phyloP scores from a whole-genome alignment of 176 grass and related monocot genomes.

The Lolium rigidum region DNA sequence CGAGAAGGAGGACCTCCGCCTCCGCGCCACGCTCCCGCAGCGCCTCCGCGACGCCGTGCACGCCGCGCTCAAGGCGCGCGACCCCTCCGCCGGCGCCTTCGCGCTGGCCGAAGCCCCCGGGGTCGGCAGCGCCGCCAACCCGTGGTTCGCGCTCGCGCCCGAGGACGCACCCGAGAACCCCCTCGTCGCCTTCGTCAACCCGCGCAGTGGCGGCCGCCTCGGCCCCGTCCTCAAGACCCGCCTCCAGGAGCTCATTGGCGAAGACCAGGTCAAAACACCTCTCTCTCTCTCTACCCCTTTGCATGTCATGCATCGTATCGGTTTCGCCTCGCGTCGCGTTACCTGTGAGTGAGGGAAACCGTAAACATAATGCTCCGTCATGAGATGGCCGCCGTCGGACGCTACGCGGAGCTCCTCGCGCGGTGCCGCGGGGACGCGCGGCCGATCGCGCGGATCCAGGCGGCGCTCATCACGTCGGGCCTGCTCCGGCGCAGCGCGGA shows the following conservation, averaged over 20 bases:
- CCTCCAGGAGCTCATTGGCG: conserved; percentile 82
- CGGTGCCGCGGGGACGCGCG: conserved; percentile 34
- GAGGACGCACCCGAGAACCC: conserved; percentile 76
- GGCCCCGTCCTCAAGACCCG: conserved; percentile 84
- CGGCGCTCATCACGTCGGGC: conserved; percentile 41
- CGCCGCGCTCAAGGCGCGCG: conserved; percentile 55
- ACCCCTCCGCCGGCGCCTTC: conserved; percentile 42
- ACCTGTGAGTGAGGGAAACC: background rate
- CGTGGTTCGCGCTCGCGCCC: conserved; percentile 36
- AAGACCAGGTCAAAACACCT: conserved; percentile 62
- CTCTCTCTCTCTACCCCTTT: background rate
- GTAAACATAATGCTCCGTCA: background rate
- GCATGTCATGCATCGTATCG: background rate
- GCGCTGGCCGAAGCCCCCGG: background rate
- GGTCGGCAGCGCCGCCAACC: background rate
- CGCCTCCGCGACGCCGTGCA: conserved; percentile 63
- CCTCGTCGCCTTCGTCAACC: conserved; percentile 86
- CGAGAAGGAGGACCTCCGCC: conserved; percentile 73
- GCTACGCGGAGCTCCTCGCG: conserved; percentile 47
- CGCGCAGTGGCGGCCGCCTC: conserved; percentile 81
- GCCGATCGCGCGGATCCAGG: conserved; percentile 43
- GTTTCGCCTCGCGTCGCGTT: conserved; percentile 30
- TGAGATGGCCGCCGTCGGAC: conserved; percentile 41
- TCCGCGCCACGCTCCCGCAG: conserved; percentile 49
- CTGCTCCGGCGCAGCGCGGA: conserved; percentile 31